Base-by-base conservation (phyloP, 805 yeast genomes). In the Saturnispora dispora region DNA sequence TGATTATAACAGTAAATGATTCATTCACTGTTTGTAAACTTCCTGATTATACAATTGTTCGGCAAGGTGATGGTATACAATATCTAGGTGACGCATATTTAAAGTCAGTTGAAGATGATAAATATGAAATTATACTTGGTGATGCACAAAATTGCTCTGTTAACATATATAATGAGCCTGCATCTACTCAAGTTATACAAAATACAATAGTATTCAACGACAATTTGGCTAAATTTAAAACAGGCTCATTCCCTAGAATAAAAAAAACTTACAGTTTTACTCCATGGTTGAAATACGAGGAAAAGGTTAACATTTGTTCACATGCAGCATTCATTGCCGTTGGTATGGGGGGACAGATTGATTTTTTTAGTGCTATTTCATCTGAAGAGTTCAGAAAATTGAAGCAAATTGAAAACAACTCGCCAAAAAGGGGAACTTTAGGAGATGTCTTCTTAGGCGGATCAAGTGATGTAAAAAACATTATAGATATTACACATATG, bases 281-380 rank as follows among this genome's bases (percentile, higher is more conserved):
- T 1, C 51, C 60, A 18, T 72, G 76, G 55, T n/a, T 53, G 1
- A n/a, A 35, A n/a, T 23, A 45, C 7, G 40, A 23, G 7, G 46
- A 52, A 35, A 25, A 52, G 33, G 50, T 3, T 43, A 42, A 25
- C 47, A 32, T 51, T 43, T 47, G 51, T 9, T 8, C 23, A n/a
- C 51, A 41, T 33, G 28, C 27, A 15, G 18, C 55, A 39, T 60
- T 65, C 43, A 44, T 67, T 17, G 57, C 70, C 11, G 64, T 68
- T 51, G 76, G 76, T 1, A 39, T 72, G 17, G 63, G 67, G 40
- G 77, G 77, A 3, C 73, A 70, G 41, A 52, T 71, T 7, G 58
- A 54, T 49, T 39, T 51, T 39, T 48, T 59, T 33, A 55, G 46
- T 5, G 46, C 55, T 25, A 44, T 55, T 30, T 46, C 47, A 17